Evolutionary conservation across 768 basidiomycete species (phyloP), one percentile per base, ranked within the genome.

Genomic region (Auriscalpium vulgare): DNA sequence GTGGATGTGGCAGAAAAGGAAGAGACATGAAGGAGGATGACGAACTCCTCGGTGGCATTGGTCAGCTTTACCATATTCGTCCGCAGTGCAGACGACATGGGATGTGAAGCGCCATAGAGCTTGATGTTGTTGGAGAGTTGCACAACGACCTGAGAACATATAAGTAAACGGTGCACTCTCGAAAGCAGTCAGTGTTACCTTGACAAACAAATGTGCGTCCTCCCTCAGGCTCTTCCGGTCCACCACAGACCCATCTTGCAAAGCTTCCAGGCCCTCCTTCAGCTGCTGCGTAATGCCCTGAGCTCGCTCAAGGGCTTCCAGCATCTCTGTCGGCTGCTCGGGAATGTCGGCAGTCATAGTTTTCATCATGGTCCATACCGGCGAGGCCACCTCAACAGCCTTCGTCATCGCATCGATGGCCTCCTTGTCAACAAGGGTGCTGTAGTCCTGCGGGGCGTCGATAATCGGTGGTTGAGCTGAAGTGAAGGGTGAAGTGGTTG

Each of bases 11-110:
- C 80, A 45, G 90, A 81, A 61, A 89, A 83, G 0, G 88, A 90
- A 8, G 92, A 91, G 48, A 92, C 86, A 64, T 91, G 89, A 16
- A 95, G 74, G 49, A 95, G 75, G 61, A 91, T 89, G 50, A 89
- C 85, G 63, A 93, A 88, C 67, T 91, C 91, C 69, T 95, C 85
- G 10, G 92, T 91, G 11, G 85, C 80, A 63, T 89, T 87, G 19
- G 87, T 89, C 55, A 97, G 77, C 59, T 81, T 80, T 43, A 85
- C 80, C 74, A 92, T 84, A 64, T 84, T 83, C 53, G 74, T 78
- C 57, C 88, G 81, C 45, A 95, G 74, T 37, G 75, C 69, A 4
- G 81, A 70, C 14, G 82, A 79, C 50, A 84, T 79, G n/a, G 79
- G 75, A 57, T 80, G 75, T 16, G 74, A 71, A 21, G 75, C 74